A percentile compares a stretch with the other conserved stretches of the same genome.
Evolutionary conservation across 129 eudicot genomes (phyloP).

Genomic region (Artemisia annua): DNA sequence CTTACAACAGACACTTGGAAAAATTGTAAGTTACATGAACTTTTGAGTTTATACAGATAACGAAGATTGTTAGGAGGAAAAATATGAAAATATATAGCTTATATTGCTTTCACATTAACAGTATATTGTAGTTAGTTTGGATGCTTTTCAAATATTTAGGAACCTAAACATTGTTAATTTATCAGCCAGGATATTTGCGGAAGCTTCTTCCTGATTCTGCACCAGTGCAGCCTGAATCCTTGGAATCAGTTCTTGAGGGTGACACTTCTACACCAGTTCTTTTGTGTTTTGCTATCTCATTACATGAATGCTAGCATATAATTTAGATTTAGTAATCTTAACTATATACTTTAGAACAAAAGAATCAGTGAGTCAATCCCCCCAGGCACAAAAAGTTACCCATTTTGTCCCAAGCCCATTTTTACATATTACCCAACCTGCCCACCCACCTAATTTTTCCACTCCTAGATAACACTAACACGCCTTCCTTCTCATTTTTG

Average conservation of each 20-base stretch:
- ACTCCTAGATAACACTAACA: background rate
- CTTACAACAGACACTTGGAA: too few relatives aligned
- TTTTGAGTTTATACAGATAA: too few relatives aligned
- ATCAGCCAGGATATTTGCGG: constrained; percentile 92
- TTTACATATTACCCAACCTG: too few relatives aligned
- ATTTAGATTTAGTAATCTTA: too few relatives aligned
- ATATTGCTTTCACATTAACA: background rate
- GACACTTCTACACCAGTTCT: constrained; percentile 14
- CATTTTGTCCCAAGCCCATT: too few relatives aligned
- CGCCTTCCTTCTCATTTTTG: constrained; percentile 1
- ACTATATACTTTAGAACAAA: too few relatives aligned
- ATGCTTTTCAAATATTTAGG: constrained; percentile 6
- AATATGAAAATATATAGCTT: too few relatives aligned
- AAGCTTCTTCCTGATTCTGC: constrained; percentile 87
- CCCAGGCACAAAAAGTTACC: too few relatives aligned
- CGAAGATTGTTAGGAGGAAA: too few relatives aligned
- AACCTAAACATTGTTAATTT: constrained; percentile 8
- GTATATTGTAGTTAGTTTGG: background rate
- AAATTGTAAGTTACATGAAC: too few relatives aligned
- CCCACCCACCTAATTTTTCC: background rate
- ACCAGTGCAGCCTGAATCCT: constrained; percentile 75
- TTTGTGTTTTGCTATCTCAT: background rate
- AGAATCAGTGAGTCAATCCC: too few relatives aligned
- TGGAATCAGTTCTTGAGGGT: constrained; percentile 89
- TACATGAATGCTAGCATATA: background rate